Base-by-base conservation (phyloP, 208 protist species). In the Leishmania mexicana region DNA sequence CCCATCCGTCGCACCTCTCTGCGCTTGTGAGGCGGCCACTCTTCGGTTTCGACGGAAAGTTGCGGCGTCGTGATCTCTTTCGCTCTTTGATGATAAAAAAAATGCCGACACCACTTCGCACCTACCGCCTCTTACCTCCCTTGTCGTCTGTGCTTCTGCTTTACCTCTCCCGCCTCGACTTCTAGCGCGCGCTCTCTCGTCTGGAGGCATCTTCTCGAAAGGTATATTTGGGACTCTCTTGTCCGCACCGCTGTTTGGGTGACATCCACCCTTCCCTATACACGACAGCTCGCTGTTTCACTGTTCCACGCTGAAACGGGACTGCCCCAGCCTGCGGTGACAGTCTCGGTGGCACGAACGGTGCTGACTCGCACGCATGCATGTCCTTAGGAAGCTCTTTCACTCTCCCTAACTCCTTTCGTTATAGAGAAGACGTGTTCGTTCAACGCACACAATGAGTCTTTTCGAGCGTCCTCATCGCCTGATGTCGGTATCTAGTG, bases 381-480 rank as follows among this genome's bases (percentile, higher is more conserved):
- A 15, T 28, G 40, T 21, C 13, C 8, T 51, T 0, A 10, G 6
- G 24, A 11, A 15, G 31, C 28, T 31, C 28, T 2, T 15, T 35
- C n/a, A 49, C 7, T 35, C 15, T 53, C 24, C 68, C 13, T 15
- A 31, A 62, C 6, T 38, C 17, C 60, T 67, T 67, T 7, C 60
- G n/a, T 21, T 28, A 75, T 28, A 60, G 17, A n/a, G n/a, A n/a
- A 65, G 10, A 15, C 21, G 28, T 6, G 1, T 73, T 21, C 0
- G 6, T 6, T 51, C 24, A 51, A 1, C 38, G 24, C 49, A 31
- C 24, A 47, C 7, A 35, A 93, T 93, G 86, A 71, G 78, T n/a
- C 45, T 93, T 19, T 94, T 96, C 83, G 82, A 88, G 38, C 88
- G 91, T 38, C 93, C 93, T 1, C 91, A 96, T 72, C 45, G 88